These are phyloP conservation scores for Fusarium devonianum DNA, from an alignment of 2,329 filamentous ascomycete genomes.

Conservation along the genomic window DNA sequence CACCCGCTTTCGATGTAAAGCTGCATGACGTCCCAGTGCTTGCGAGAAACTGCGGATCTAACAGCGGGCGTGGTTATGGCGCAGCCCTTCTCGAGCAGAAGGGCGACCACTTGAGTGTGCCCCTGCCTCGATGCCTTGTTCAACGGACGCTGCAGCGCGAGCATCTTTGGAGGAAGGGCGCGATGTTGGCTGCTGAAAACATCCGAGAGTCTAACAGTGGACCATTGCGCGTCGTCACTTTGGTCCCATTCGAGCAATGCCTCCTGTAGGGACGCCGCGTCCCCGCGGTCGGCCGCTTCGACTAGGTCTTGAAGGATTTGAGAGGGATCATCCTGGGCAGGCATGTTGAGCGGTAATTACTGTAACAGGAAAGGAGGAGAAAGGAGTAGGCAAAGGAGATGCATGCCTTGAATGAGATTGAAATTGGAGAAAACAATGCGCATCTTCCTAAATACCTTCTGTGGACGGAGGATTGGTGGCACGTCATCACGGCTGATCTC, in stretches of 20 bases:
- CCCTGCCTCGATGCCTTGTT: neutral
- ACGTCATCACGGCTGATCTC: neutral
- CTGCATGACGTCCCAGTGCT: neutral
- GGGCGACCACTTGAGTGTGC: neutral
- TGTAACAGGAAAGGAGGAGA: neutral
- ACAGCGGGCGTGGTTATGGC: neutral
- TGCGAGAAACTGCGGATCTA: neutral
- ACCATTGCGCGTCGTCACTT: neutral
- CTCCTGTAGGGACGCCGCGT: neutral
- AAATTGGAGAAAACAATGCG: neutral
- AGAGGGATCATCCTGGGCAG: neutral
- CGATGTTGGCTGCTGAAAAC: neutral
- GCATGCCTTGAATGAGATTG: neutral
- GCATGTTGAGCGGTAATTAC: neutral
- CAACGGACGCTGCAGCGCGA: neutral
- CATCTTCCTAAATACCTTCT: neutral
- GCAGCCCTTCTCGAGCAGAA: neutral
- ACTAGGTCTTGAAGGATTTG: neutral
- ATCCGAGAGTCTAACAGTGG: neutral
- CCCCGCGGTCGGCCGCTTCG: neutral
- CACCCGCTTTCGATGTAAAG: neutral
- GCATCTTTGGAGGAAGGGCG: neutral
- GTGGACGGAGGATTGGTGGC: neutral
- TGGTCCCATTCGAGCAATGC: neutral
- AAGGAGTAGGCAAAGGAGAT: neutral